Evolutionary conservation across 495 filamentous ascomycete species (phyloP).

Genomic region (Talaromyces ruber): DNA sequence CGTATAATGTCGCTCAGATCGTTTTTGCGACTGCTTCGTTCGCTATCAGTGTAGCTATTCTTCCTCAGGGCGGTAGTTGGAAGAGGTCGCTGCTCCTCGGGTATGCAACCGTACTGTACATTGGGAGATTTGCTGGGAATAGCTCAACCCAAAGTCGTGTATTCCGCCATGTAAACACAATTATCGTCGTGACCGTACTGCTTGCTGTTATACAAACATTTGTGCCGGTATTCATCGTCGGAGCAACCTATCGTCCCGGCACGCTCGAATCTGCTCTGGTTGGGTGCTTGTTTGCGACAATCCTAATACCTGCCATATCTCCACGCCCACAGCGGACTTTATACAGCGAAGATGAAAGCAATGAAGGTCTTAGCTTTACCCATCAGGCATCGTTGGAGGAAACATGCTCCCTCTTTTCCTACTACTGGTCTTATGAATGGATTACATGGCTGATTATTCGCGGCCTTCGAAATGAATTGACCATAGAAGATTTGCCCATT

Average conservation of each 20-base stretch:
- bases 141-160: neutral
- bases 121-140: conserved; percentile 6
- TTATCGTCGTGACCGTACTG: conserved; percentile 5
- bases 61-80: conserved; percentile 8
- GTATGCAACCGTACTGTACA: conserved; percentile 12
- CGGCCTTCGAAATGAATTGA: conserved; percentile 30
- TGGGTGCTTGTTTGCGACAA: conserved; percentile 9
- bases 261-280: conserved; percentile 5
- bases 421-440: conserved; percentile 40
- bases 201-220: conserved; percentile 11
- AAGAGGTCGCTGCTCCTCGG: conserved; percentile 11
- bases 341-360: neutral
- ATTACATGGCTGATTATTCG: conserved; percentile 37
- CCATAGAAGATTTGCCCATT: conserved; percentile 35
- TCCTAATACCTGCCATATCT: conserved; percentile 9
- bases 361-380: conserved; percentile 6
- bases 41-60: conserved; percentile 11
- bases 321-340: conserved; percentile 13
- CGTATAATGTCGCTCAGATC: conserved; percentile 12
- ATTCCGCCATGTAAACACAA: conserved; percentile 14
- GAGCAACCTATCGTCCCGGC: conserved; percentile 9
- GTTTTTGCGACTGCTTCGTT: conserved; percentile 8
- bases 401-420: conserved; percentile 38
- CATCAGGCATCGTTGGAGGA: conserved; percentile 33
- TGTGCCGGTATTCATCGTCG: conserved; percentile 13